Conservation (phyloP, 192 early-diverging fungal species). For the Coemansia sp. region DNA sequence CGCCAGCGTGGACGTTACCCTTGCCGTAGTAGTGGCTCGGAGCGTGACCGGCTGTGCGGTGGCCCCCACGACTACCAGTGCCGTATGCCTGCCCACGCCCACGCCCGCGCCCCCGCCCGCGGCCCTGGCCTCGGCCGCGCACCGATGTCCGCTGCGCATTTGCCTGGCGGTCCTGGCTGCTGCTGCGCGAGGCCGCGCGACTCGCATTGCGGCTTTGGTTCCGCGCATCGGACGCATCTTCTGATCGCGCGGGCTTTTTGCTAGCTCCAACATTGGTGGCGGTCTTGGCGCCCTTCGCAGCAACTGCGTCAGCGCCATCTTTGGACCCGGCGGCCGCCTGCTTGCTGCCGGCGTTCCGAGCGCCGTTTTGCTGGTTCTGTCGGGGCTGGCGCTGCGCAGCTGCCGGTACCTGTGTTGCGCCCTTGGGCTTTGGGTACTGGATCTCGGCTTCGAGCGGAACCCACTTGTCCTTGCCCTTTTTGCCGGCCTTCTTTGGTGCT, state of each 20-base stretch:
- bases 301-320: background rate
- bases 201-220: slow-evolving; percentile 1
- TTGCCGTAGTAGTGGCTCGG: slow-evolving; percentile 50
- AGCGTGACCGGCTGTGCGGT: slow-evolving; percentile 32
- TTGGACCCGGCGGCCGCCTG: slow-evolving; percentile 2
- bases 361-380: slow-evolving; percentile 12
- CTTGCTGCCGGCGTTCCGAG: slow-evolving; percentile 4
- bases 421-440: slow-evolving; percentile 44
- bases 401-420: slow-evolving; percentile 18
- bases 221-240: slow-evolving; percentile 7
- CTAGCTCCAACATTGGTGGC: background rate
- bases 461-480: slow-evolving; percentile 53
- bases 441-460: slow-evolving; percentile 45
- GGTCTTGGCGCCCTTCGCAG: slow-evolving; percentile 7
- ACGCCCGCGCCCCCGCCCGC: slow-evolving; percentile 27
- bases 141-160: background rate
- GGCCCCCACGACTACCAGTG: slow-evolving; percentile 20
- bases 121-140: slow-evolving; percentile 20
- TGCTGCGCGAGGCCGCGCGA: slow-evolving; percentile 5
- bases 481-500: slow-evolving; percentile 24
- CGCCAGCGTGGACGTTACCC: slow-evolving; percentile 46
- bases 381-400: slow-evolving; percentile 19
- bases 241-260: slow-evolving; percentile 13
- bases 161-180: slow-evolving; percentile 10
- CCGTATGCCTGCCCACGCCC: slow-evolving; percentile 17